Conservation (phyloP, 305 asterid species). For the Fraxinus angustifolia region DNA sequence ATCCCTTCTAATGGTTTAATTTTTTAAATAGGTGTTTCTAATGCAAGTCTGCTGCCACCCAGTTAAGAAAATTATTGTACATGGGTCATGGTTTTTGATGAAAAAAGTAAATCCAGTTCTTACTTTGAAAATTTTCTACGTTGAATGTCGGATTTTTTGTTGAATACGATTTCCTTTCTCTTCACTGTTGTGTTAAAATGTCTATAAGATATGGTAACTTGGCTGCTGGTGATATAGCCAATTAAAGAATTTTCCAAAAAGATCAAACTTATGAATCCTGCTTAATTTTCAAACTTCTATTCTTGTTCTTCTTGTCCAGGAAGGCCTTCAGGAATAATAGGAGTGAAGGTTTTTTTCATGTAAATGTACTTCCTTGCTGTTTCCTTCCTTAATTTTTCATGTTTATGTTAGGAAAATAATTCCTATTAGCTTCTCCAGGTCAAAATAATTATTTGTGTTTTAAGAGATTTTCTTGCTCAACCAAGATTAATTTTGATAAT, state of each 20-base stretch:
- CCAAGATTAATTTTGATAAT: neutral
- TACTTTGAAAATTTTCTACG: neutral
- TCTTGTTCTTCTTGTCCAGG: neutral
- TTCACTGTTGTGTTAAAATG: neutral
- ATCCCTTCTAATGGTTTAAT: neutral
- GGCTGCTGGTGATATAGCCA: neutral
- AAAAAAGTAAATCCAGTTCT: neutral
- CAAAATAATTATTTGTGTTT: neutral
- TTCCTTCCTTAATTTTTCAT: neutral
- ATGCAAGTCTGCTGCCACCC: neutral
- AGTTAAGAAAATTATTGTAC: neutral
- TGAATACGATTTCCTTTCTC: neutral
- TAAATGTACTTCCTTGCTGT: neutral
- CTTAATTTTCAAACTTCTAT: neutral
- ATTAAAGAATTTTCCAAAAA: neutral
- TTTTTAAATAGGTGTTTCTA: neutral
- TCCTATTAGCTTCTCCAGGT: neutral
- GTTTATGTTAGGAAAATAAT: neutral
- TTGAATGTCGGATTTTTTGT: neutral
- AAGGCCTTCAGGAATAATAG: neutral
- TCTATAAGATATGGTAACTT: neutral
- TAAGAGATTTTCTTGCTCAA: neutral
- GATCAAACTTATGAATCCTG: neutral
- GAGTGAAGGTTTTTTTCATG: neutral
- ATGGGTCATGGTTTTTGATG: neutral